These are phyloP conservation scores for Tolypocladium tundrense DNA, from an alignment of 2,329 filamentous ascomycete species.

Conservation along the genomic window DNA sequence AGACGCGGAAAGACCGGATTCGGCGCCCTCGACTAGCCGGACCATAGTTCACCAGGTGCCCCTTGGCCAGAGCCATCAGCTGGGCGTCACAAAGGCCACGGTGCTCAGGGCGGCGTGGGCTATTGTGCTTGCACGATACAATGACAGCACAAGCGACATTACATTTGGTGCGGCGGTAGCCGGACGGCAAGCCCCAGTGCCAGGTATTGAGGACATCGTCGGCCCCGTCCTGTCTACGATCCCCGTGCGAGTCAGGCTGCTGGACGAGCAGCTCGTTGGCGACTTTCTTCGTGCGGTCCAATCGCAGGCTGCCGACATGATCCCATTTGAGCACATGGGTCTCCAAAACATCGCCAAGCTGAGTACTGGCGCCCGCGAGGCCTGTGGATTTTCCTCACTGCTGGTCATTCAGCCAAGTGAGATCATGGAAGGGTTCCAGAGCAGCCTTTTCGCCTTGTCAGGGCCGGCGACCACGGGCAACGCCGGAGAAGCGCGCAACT, in stretches of 20 bases:
- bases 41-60: no score
- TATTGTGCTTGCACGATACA: neutral
- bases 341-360: slow-evolving; percentile 15
- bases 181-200: neutral
- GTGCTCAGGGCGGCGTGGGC: no score
- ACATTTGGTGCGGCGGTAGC: neutral
- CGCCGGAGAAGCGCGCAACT: neutral
- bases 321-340: slow-evolving; percentile 12
- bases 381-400: slow-evolving; percentile 4
- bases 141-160: neutral
- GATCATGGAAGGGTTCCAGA: neutral
- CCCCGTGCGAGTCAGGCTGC: no score
- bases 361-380: slow-evolving; percentile 1
- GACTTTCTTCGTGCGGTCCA: slow-evolving; percentile 11
- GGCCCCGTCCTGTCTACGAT: neutral
- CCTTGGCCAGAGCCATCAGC: neutral
- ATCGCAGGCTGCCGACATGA: slow-evolving; percentile 10
- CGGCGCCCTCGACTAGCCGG: no score
- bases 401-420: slow-evolving; percentile 6
- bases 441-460: neutral
- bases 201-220: neutral
- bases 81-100: no score
- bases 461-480: neutral
- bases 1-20: no score
- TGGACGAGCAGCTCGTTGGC: no score